Base-by-base conservation (phyloP, 2,329 filamentous ascomycete species). In the Falciphora oryzae region DNA sequence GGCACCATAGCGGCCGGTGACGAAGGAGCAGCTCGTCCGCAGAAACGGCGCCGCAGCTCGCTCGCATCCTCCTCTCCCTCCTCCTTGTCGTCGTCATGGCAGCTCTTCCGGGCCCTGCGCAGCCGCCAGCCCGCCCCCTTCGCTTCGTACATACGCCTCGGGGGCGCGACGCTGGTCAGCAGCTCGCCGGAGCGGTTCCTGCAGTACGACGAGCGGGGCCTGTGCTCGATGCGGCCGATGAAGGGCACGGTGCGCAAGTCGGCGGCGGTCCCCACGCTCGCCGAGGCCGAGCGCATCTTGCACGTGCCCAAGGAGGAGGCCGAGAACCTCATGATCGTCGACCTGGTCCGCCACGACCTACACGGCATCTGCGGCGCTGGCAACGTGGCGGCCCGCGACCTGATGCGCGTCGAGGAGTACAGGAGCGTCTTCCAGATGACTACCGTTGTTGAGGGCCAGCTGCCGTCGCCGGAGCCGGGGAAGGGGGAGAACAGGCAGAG, bases 321-420 rank as follows among this genome's bases (percentile, higher is more conserved):
- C 0, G 94, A 98, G 79, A 98, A 98, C 72, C 83, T 98, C 29
- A 98, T 98, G 95, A 97, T 98, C 71, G 93, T 97, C 2, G 94
- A 98, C 75, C 82, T 98, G 1, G 95, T 97, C n/a, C 86, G 94
- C 0, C 94, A 98, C 73, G 94, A 98, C 75, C 80, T 98, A 16
- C 90, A 96, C 75, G 87, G 89, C n/a, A 88, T 96, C 11, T 92
- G 89, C 66, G 91, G 91, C 6, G 84, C 89, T 1, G 88, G 87
- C 0, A 84, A 85, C 65, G 92, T 97, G 1, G 75, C 78, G 7
- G 92, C 97, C 1, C 86, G 88, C 18, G 89, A 92, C 64, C 79
- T 97, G 29, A 90, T 97, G 79, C 85, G 88, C 65, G 90, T 98
- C 0, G 93, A 97, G 75, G 93, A 97, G 73, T 96, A 97, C 73